Evolutionary conservation across 1,284 basidiomycete genomes (phyloP), one percentile per base, ranked within the genome.

Genomic region (Ustilago shanxiensis): DNA sequence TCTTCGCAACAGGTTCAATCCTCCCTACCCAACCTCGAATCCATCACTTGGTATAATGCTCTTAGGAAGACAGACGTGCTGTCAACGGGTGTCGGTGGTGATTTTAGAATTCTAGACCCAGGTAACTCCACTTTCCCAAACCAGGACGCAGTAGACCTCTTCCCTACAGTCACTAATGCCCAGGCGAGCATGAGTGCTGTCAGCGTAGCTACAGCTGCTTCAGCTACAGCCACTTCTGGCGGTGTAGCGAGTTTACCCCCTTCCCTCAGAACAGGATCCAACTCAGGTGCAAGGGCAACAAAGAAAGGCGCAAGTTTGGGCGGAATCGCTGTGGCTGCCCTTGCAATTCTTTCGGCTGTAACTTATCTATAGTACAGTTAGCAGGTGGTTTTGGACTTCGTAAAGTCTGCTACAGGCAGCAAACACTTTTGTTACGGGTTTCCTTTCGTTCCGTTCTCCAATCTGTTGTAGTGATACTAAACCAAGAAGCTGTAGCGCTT

Each of bases 11-110:
- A 74, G 20, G 74, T 77, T 13, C 77, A 81, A 8, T 58, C 58
- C 11, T 59, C 73, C 3, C 76, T 87, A 53, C 81, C 82, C 31
- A 77, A 86, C 57, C 73, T 83, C 58, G 60, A 85, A 28, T 69
- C 78, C 10, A 60, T 79, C 33, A 83, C 86, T 7, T 87, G 86
- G 86, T 86, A 85, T 79, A 86, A 86, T 56, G 84, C 81, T 26
- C 47, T 72, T 14, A 63, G 65, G 11, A 53, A 67, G 35, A 71
- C 71, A 24, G 75, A 78, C n/a, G 44, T 77, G 0, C 53, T 77
- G 1, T 67, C 64, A 35, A 76, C 60, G 49, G 68, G 73, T 16
- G 73, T 76, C 10, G 73, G 73, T 29, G 67, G 67, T 14, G 74
- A 77, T 20, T 77, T 77, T 57, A 55, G 74, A 3, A 70, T 77